These are phyloP conservation scores for Stramenopiles sp. DNA, from an alignment of 352 stramenopile species.

Conservation along the genomic window DNA sequence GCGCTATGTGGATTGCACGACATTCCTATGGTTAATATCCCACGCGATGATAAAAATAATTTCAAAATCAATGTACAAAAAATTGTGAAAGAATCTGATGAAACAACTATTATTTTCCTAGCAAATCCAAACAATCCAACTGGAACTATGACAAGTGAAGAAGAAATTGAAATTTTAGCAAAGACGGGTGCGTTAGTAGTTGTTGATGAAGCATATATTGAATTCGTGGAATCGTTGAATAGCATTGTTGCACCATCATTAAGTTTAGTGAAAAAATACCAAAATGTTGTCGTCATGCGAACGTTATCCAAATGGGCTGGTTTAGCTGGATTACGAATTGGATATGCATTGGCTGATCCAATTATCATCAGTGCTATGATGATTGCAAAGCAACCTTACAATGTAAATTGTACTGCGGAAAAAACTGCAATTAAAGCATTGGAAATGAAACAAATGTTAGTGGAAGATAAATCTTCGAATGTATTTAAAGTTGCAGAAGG, in stretches of 20 bases:
- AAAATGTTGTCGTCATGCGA: conserved; percentile 84
- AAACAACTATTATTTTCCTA: conserved; percentile 14
- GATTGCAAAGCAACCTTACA: conserved; percentile 20
- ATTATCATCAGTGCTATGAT: conserved; percentile 14
- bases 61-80: conserved; percentile 17
- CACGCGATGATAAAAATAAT: conserved; percentile 40
- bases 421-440: conserved; percentile 13
- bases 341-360: conserved; percentile 25
- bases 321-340: conserved; percentile 76
- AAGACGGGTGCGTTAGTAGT: conserved; percentile 69
- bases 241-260: conserved; percentile 23
- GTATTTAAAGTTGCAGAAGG: conserved; percentile 3
- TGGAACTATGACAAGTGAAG: conserved; percentile 10
- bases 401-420: conserved; percentile 15
- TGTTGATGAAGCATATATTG: conserved; percentile 94
- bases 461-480: conserved; percentile 8
- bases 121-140: conserved; percentile 18
- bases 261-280: conserved; percentile 64
- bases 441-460: conserved; percentile 11
- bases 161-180: conserved; percentile 31
- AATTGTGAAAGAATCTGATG: conserved; percentile 10
- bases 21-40: conserved; percentile 70
- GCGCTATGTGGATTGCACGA: conserved; percentile 95
- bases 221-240: conserved; percentile 61
- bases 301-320: conserved; percentile 95